phyloP scores from a whole-genome alignment of 1,139 yeast species.

The Blastobotrys apis region DNA sequence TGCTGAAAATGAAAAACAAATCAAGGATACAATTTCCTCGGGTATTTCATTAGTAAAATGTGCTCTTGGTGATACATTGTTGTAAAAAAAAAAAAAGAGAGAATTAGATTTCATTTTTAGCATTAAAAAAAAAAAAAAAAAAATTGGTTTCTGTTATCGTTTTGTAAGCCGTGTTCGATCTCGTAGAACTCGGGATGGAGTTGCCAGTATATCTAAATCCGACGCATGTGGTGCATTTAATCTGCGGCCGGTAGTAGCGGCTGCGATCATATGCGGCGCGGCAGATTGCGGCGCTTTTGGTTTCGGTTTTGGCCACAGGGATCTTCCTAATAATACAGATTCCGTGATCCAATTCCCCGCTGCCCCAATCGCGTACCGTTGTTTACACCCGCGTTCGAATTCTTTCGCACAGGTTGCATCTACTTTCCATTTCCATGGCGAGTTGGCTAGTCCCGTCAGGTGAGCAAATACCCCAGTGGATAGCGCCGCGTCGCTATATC shows the following conservation, averaged over 20 bases:
- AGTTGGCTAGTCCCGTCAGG: slow-evolving; percentile 58
- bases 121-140: background rate
- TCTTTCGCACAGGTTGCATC: slow-evolving; percentile 51
- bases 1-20: slow-evolving; percentile 73
- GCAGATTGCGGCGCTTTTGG: background rate
- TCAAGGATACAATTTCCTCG: slow-evolving; percentile 79
- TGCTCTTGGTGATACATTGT: slow-evolving; percentile 86
- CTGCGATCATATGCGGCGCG: background rate
- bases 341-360: slow-evolving; percentile 59
- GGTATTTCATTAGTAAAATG: slow-evolving; percentile 91
- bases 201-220: slow-evolving; percentile 18
- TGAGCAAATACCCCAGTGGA: slow-evolving; percentile 79
- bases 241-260: slow-evolving; percentile 7
- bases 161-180: slow-evolving; percentile 18
- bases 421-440: slow-evolving; percentile 43
- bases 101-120: background rate
- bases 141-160: background rate
- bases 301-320: slow-evolving; percentile 54
- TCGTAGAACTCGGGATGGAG: slow-evolving; percentile 27
- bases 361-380: slow-evolving; percentile 36
- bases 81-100: slow-evolving; percentile 38
- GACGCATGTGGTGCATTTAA: background rate
- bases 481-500: slow-evolving; percentile 81
- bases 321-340: slow-evolving; percentile 61
- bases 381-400: slow-evolving; percentile 64